Percentiles rank a stretch among this genome's conserved stretches.
Conservation (phyloP, 148 eudicot species). For the Chenopodium album region DNA sequence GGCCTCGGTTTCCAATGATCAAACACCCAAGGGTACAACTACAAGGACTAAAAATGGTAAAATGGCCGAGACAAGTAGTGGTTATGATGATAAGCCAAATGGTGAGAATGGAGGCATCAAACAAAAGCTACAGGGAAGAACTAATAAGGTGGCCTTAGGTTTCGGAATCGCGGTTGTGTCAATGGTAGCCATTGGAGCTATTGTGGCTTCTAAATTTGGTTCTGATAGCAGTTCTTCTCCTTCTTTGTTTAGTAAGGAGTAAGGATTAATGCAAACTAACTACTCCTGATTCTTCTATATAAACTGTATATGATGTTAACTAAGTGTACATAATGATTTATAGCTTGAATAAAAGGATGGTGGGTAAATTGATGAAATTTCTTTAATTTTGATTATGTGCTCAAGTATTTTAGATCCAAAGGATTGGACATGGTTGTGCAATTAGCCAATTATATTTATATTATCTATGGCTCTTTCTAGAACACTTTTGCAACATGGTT, state of each 20-base stretch:
- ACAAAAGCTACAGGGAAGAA: conserved; percentile 20
- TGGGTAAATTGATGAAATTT: no score
- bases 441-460: no score
- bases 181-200: conserved; percentile 40
- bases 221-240: not conserved
- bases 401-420: no score
- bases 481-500: no score
- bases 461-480: no score
- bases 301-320: no score
- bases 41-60: not conserved
- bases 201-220: conserved; percentile 32
- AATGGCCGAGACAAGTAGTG: not conserved
- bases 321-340: no score
- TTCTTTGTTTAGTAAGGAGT: not conserved
- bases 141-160: conserved; percentile 12
- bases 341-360: no score
- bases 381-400: no score
- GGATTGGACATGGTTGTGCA: no score
- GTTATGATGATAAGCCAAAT: conserved; percentile 5
- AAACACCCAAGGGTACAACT: not conserved
- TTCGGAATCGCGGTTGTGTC: conserved; percentile 32
- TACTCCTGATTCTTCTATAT: no score
- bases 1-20: not conserved
- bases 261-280: no score
- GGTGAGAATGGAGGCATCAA: conserved; percentile 4